These are phyloP conservation scores for Zarea fungicola DNA, from an alignment of 2,329 filamentous ascomycete species.

Conservation along the genomic window DNA sequence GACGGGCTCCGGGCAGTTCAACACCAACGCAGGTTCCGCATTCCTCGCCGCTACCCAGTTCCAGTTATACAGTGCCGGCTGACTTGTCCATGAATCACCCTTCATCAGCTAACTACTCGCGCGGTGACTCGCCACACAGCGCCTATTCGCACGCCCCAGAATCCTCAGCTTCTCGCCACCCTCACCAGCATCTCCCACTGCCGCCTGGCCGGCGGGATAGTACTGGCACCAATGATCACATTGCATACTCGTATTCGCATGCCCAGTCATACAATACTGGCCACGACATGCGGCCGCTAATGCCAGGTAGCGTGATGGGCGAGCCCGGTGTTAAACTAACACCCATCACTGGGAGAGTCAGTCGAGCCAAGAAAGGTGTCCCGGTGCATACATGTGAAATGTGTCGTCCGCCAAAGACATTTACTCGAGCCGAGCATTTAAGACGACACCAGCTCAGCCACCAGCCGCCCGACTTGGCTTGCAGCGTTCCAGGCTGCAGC, in stretches of 20 bases:
- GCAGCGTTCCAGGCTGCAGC: constrained; percentile 49
- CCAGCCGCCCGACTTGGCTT: constrained; percentile 47
- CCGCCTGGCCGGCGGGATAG: constrained; percentile 1
- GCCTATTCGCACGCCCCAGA: constrained; percentile 12
- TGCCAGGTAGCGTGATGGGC: constrained; percentile 24
- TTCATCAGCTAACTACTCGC: constrained; percentile 29
- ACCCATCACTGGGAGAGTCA: constrained; percentile 52
- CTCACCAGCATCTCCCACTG: background rate
- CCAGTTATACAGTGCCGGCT: constrained; percentile 36
- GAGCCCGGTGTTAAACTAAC: constrained; percentile 46
- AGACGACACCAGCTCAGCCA: constrained; percentile 60
- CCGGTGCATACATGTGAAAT: constrained; percentile 51
- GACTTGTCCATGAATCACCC: constrained; percentile 24
- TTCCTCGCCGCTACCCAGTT: constrained; percentile 6
- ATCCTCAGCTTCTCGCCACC: constrained; percentile 8
- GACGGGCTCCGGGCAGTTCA: background rate
- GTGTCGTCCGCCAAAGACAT: constrained; percentile 51
- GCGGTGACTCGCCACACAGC: constrained; percentile 28
- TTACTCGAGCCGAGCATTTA: constrained; percentile 58
- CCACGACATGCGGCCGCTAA: constrained; percentile 35
- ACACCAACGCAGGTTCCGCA: constrained; percentile 1
- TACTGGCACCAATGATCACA: background rate
- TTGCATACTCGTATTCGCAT: constrained; percentile 8
- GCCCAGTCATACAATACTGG: constrained; percentile 4
- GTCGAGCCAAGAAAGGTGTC: constrained; percentile 55